Conservation (phyloP, 164 flowering plant species). For the Piper longum region DNA sequence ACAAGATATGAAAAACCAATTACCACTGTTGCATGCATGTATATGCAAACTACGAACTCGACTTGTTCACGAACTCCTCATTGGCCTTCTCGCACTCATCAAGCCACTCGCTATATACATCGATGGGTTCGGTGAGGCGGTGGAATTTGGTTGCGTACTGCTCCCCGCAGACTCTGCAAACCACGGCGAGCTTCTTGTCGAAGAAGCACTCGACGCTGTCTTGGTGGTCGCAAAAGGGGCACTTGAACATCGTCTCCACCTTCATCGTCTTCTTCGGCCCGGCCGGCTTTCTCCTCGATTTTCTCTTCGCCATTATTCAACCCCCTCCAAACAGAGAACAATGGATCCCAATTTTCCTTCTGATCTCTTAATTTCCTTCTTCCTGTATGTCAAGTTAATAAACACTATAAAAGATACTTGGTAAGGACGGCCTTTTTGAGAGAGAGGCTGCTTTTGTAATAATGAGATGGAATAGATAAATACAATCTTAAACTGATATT, state of each 20-base stretch:
- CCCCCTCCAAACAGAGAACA: too few species aligned
- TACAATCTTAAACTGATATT: too few species aligned
- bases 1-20: too few species aligned
- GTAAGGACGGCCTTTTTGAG: too few species aligned
- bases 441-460: too few species aligned
- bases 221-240: conserved; percentile 62
- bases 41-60: too few species aligned
- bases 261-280: conserved; percentile 69
- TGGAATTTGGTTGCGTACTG: conserved; percentile 26
- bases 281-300: conserved; percentile 47
- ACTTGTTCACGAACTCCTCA: not conserved
- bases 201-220: conserved; percentile 53
- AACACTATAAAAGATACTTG: too few species aligned
- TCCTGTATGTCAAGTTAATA: too few species aligned
- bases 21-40: too few species aligned
- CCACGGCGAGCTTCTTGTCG: conserved; percentile 36
- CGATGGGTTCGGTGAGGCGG: conserved; percentile 8
- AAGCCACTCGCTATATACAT: conserved; percentile 10
- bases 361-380: too few species aligned
- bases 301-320: conserved; percentile 49
- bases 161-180: conserved; percentile 51
- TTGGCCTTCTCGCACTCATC: conserved; percentile 12
- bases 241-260: conserved; percentile 73
- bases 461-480: too few species aligned
- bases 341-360: too few species aligned